Base-by-base conservation (phyloP, 345 rosid genomes). In the Barbarea vulgaris region DNA sequence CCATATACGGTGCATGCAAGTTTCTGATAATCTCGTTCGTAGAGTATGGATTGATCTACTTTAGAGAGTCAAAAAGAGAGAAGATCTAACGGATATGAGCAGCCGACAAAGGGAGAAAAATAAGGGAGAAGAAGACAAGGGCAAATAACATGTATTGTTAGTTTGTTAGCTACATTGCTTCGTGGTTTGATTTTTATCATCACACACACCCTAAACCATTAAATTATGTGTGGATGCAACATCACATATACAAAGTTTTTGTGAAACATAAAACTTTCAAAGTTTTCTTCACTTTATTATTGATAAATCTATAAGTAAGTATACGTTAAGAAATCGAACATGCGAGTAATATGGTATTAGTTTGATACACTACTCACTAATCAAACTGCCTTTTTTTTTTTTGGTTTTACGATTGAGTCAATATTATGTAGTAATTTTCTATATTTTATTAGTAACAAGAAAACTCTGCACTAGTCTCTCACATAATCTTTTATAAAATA, bases 111-210 rank as follows among this genome's bases (percentile, higher is more conserved):
- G 27, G 48, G 58, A 71, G 73, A 57, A 74, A 61, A 66, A 44
- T 7, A 59, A 33, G 36, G 72, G 22, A 67, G 65, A 71, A 71
- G 82, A 61, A 78, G 69, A 69, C 72, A 72, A 70, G 65, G 28
- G 54, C 80, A 79, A 56, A 56, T 72, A 44, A 59, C 75, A 69
- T 54, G 63, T 22, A 17, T 60, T 69, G 77, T 58, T 47, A 70
- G 61, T 55, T 64, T 21, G 61, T 21, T 36, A 67, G 67, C 80
- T 77, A 67, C 77, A 51, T 31, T 70, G 52, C 64, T 63, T 65
- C 57, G 22, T 65, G 54, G 37, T 27, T 64, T 50, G 73, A 70
- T 67, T 34, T 76, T 34, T 14, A 42, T 14, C 47, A 70, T 69
- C 57, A 62, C 12, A 52, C 57, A 62, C 12, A 52, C 30, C 51